phyloP scores from a whole-genome alignment of 768 basidiomycete species.

The Termitomyces sp. region DNA sequence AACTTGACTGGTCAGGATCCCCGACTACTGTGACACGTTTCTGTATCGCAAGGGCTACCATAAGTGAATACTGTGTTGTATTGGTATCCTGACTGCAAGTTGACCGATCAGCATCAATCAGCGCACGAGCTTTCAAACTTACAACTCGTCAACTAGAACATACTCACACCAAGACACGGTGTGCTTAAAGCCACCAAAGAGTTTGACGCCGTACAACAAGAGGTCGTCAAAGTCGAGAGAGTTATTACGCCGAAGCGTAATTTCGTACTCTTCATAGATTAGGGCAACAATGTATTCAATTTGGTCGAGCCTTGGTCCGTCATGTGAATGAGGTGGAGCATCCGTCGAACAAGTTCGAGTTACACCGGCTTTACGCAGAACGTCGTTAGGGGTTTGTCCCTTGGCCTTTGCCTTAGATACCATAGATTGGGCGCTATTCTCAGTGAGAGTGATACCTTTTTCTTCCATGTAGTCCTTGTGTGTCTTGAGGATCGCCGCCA shows the following conservation, averaged over 20 bases:
- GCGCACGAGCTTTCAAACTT: constrained; percentile 21
- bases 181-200: constrained; percentile 46
- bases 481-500: constrained; percentile 52
- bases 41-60: constrained; percentile 55
- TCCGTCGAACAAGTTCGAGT: constrained; percentile 2
- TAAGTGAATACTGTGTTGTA: constrained; percentile 72
- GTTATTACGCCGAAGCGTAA: constrained; percentile 51
- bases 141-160: constrained; percentile 82
- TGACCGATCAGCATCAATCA: neutral
- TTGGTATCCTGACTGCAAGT: constrained; percentile 70
- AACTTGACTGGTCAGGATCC: constrained; percentile 88
- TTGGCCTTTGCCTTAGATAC: constrained; percentile 79
- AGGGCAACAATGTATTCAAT: constrained; percentile 39
- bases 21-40: constrained; percentile 76
- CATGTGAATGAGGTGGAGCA: neutral
- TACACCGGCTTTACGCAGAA: constrained; percentile 11
- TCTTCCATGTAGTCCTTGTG: constrained; percentile 41
- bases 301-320: constrained; percentile 9
- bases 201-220: constrained; percentile 61
- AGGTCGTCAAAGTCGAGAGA: constrained; percentile 88
- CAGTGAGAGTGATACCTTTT: constrained; percentile 48
- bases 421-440: constrained; percentile 43
- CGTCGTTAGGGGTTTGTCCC: constrained; percentile 45
- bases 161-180: constrained; percentile 58
- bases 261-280: constrained; percentile 65